Evolutionary conservation across 1,284 basidiomycete genomes (phyloP), one percentile per base, ranked within the genome.

Genomic region (Trametes pubescens): DNA sequence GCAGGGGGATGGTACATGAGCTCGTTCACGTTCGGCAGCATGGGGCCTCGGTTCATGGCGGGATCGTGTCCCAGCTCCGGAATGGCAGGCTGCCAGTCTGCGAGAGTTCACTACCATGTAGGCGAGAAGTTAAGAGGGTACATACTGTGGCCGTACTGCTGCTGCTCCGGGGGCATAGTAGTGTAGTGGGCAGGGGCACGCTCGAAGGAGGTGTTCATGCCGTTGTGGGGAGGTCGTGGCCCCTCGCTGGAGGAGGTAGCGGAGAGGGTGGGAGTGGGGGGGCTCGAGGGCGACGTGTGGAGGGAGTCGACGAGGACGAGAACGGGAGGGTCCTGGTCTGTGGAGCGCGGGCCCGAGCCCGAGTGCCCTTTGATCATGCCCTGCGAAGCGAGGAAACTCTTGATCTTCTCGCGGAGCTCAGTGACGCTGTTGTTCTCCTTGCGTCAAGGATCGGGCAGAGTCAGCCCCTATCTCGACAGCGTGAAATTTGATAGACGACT

Each of bases 321-420:
- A 65, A 87, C 81, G 52, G 81, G 81, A 22, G 80, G 80, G 52
- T 87, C 88, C 22, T 83, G 81, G 3, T 87, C 86, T 29, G 78
- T 71, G 26, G 79, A 75, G 40, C 87, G 86, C 43, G 87, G 81
- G 1, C 85, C 86, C 38, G 88, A 79, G 59, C 87, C 88, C 29
- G 91, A 89, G 72, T 93, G 91, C 44, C 91, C 91, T 75, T 93
- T 93, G 76, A 93, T 92, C 90, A 93, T 91, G 61, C 91, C 91
- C 74, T 93, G 90, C 0, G 89, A 84, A 0, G 90, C 89, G 40
- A 93, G 83, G 73, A 91, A 91, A 2, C 78, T 77, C 78, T 93
- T 93, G 72, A 93, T 93, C 76, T 87, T 89, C 69, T 91, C 89
- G 61, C 90, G 83, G 51, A 92, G 78, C 66, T 85, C 84, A 32